phyloP scores from a whole-genome alignment of 345 rosid species.

The Lagerstroemia speciosa region DNA sequence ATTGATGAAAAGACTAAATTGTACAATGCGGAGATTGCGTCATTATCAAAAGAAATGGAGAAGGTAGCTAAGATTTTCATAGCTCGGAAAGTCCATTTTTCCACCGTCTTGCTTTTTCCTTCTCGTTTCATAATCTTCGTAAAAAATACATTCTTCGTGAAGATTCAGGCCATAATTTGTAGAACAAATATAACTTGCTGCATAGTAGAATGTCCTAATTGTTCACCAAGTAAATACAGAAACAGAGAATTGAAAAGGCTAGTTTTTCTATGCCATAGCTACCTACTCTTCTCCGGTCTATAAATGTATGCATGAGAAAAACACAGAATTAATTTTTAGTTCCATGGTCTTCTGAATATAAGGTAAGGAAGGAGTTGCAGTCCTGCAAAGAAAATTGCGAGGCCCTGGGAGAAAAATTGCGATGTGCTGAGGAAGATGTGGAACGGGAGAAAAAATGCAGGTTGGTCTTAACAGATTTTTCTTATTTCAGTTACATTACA shows the following conservation, averaged over 20 bases:
- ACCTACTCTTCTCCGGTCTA: background rate
- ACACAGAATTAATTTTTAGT: background rate
- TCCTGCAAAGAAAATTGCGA: slow-evolving; percentile 47
- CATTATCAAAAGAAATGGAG: slow-evolving; percentile 36
- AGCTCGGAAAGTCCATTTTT: background rate
- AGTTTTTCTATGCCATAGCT: background rate
- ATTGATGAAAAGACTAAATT: slow-evolving; percentile 50
- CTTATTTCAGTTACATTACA: background rate
- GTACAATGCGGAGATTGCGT: slow-evolving; percentile 28
- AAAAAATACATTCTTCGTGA: background rate
- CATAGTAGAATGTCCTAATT: background rate
- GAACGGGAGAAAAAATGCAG: slow-evolving; percentile 46
- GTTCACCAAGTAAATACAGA: background rate
- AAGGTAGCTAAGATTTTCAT: slow-evolving; percentile 37
- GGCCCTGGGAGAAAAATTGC: slow-evolving; percentile 34
- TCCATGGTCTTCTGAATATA: slow-evolving; percentile 7
- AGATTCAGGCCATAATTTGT: background rate
- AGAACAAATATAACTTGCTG: background rate
- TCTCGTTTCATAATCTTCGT: background rate
- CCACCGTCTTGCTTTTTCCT: too few relatives aligned
- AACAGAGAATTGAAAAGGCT: background rate
- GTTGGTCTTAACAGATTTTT: slow-evolving; percentile 25
- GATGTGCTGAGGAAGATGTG: slow-evolving; percentile 30
- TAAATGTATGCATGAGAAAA: background rate
- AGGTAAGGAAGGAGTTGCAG: slow-evolving; percentile 54